A percentile compares a stretch with the other conserved stretches of the same genome.
phyloP scores from a whole-genome alignment of 179 eudicot genomes.

The Beta lomatogona region DNA sequence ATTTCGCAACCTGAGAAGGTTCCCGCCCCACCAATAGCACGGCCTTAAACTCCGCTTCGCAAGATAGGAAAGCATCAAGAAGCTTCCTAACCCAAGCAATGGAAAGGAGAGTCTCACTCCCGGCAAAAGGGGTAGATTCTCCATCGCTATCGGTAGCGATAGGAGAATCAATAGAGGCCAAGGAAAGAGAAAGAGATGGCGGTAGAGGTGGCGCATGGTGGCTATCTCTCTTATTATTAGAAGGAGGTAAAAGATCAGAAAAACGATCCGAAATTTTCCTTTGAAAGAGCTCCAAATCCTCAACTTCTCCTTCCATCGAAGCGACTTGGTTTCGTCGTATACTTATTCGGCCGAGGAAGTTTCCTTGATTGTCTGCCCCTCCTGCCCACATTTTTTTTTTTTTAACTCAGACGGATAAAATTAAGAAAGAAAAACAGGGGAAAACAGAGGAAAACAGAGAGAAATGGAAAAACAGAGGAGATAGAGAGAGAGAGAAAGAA shows the following conservation, averaged over 20 bases:
- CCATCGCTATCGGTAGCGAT: background rate
- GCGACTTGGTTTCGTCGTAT: conserved; percentile 86
- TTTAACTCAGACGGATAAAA: background rate
- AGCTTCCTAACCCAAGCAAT: conserved; percentile 74
- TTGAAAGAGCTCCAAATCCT: conserved; percentile 75
- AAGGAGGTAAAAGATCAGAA: conserved; percentile 43
- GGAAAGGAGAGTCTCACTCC: conserved; percentile 49
- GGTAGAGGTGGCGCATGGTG: conserved; percentile 18
- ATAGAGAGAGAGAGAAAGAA: background rate
- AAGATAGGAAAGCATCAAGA: conserved; percentile 70
- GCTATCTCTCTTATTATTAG: conserved; percentile 7
- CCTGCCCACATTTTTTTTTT: conserved; percentile 54
- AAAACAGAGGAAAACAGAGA: conserved; percentile 3
- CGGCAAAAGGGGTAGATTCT: conserved; percentile 2
- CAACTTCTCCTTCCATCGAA: conserved; percentile 59
- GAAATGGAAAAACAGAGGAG: background rate
- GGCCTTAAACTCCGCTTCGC: conserved; percentile 91
- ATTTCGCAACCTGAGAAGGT: conserved; percentile 53
- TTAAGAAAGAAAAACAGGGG: background rate
- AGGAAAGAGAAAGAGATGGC: conserved; percentile 5
- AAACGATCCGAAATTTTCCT: conserved; percentile 65
- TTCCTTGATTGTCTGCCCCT: conserved; percentile 54
- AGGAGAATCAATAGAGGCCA: conserved; percentile 5
- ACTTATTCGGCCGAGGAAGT: conserved; percentile 81
- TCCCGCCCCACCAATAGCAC: conserved; percentile 70